Conservation (phyloP, 2,329 filamentous ascomycete species). For the Dryadomyces quercus-mongolicae region DNA sequence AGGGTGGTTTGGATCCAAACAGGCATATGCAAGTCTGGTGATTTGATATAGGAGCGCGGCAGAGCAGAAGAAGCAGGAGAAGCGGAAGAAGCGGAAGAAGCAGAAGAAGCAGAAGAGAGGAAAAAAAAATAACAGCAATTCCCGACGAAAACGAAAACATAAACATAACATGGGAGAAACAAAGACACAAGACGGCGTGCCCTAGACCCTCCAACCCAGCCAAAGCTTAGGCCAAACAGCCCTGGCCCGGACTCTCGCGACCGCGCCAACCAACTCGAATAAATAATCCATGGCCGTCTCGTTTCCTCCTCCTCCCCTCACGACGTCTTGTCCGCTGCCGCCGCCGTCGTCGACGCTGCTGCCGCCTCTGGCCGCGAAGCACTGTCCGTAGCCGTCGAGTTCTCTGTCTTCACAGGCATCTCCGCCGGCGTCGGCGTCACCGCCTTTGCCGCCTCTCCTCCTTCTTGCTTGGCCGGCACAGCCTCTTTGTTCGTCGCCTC, state of each 20-base stretch:
- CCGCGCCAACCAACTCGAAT: not conserved
- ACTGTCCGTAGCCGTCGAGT: not conserved
- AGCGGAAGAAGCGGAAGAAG: not conserved
- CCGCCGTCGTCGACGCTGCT: not conserved
- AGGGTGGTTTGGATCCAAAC: not conserved
- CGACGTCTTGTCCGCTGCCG: not conserved
- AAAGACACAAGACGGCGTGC: conserved; percentile 3
- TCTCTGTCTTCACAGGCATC: no score
- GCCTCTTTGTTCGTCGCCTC: conserved; percentile 3
- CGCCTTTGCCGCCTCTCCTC: not conserved
- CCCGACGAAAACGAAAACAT: conserved; percentile 2
- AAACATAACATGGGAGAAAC: conserved; percentile 5
- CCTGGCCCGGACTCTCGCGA: not conserved
- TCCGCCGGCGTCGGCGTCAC: no score
- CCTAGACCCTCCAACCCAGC: not conserved
- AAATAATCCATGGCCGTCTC: not conserved
- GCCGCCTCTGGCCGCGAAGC: no score
- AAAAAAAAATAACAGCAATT: not conserved
- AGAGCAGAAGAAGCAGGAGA: not conserved
- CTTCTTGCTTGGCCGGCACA: not conserved
- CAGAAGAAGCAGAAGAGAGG: not conserved
- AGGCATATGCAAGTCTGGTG: not conserved
- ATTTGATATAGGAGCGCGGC: conserved; percentile 3
- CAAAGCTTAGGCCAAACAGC: not conserved
- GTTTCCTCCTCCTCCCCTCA: not conserved